Evolutionary conservation across 352 stramenopile species (phyloP), one percentile per base, ranked within the genome.

Genomic region (Blastocystis sp.): DNA sequence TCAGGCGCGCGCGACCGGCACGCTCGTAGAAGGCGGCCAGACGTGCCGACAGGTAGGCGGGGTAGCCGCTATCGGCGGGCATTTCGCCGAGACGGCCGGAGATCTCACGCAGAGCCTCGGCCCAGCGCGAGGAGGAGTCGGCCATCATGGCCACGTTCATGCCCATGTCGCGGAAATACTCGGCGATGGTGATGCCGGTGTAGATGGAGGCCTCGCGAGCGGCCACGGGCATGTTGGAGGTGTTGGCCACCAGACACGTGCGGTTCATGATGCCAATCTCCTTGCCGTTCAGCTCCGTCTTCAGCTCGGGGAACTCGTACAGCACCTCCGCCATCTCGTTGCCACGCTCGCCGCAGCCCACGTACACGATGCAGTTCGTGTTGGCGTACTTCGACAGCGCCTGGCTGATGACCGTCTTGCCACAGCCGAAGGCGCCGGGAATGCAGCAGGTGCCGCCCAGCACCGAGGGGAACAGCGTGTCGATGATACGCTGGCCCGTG

Each of bases 111-210:
- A 99, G 90, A 48, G 96, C 96, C 88, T 99, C 96, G 77, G 96
- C 96, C 96, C 96, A 99, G 89, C 96, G 96, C 89, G 93, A 98
- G 29, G 96, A 99, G 40, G 94, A 98, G 91, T 99, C 96, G 63
- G 96, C 96, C 96, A 99, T 99, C 96, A 99, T 98, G 51, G 94
- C 97, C 87, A 99, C 96, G 88, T 99, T 98, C 94, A 98, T 97
- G 46, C 93, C 93, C 90, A 94, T 91, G 91, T 99, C 96, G 89
- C 96, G 93, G 91, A 98, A 98, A 90, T 98, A 98, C 90, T 98
- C 94, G 61, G 96, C 94, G 51, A 98, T 90, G 56, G 96, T 98
- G 87, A 98, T 98, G 63, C 93, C 93, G 57, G 96, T 99, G 92
- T 99, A 99, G 88, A 99, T 99, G 44, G 93, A 98, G 36, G 96